Base-by-base conservation (phyloP, 1,139 yeast genomes). In the Magnusiomyces clavatus region DNA sequence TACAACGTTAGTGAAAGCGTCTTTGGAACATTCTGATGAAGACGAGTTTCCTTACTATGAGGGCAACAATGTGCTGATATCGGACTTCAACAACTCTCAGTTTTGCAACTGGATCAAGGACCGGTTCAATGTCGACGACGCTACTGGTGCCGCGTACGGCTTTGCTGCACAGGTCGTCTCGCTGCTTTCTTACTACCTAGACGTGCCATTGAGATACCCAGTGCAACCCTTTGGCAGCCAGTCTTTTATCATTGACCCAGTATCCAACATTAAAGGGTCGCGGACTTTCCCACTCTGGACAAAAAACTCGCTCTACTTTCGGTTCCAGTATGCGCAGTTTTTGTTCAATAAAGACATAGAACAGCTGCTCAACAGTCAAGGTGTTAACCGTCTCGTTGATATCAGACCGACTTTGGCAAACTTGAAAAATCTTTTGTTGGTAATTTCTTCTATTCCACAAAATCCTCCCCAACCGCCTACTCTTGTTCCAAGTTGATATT, bases 261-360 rank as follows among this genome's bases (percentile, higher is more conserved):
- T 78, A 14, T 72, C 78, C 36, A 65, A 68, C 20, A 70, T 75
- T 34, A 73, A 68, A 53, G 78, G 74, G 46, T 67, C 76, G 11
- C 68, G 71, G 11, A 59, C 65, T 39, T 69, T 69, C 58, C 83
- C 83, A 1, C 60, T 79, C 46, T 78, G 80, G 72, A 68, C 74
- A 34, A 71, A 75, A 13, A 76, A 76, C 3, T 72, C 75, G 19
- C 68, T 74, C 24, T 71, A 70, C 49, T 71, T 76, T 59, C 65
- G 81, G 31, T 77, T 79, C 54, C 80, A 80, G 56, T 79, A 77
- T 59, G 83, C 76, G 0, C 67, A 77, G 8, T 69, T 72, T 48
- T 63, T 80, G 36, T 62, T 80, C 43, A 71, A 74, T 55, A 75
- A 75, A 55, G 70, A 78, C 59, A 69, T 80, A 46, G 78, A 77